Evolutionary conservation across 2,329 filamentous ascomycete species (phyloP).

Genomic region (Alternaria panax): DNA sequence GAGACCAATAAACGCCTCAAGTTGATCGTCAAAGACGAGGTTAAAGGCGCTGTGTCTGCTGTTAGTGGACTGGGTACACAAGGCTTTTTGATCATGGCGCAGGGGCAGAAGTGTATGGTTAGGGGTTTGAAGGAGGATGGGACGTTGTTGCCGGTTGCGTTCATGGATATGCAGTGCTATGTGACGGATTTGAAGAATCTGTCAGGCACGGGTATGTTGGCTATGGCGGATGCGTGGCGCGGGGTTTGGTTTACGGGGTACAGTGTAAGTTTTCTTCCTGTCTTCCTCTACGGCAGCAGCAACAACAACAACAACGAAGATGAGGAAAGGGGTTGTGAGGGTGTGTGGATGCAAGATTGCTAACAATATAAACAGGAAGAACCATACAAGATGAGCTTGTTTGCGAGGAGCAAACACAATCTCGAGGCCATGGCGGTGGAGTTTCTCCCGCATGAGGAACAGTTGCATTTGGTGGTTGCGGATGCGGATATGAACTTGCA

Average conservation of each 20-base stretch:
- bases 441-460: conserved; percentile 84
- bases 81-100: conserved; percentile 86
- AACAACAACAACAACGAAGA: too few relatives aligned
- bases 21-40: conserved; percentile 85
- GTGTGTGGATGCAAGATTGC: too few relatives aligned
- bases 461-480: conserved; percentile 81
- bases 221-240: conserved; percentile 90
- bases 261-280: conserved; percentile 61
- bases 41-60: conserved; percentile 89
- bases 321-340: too few relatives aligned
- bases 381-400: conserved; percentile 92
- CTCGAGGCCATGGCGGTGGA: conserved; percentile 84
- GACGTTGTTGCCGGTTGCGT: conserved; percentile 89
- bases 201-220: conserved; percentile 80
- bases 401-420: conserved; percentile 82
- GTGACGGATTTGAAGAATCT: conserved; percentile 86
- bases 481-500: conserved; percentile 89
- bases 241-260: conserved; percentile 97
- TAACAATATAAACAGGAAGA: conserved; percentile 68
- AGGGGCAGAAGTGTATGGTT: conserved; percentile 98
- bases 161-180: conserved; percentile 97
- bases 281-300: too few relatives aligned
- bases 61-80: conserved; percentile 85
- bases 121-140: conserved; percentile 95
- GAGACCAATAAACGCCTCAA: conserved; percentile 89